phyloP scores from a whole-genome alignment of 1,284 basidiomycete species.

The Trichosporon faecale region DNA sequence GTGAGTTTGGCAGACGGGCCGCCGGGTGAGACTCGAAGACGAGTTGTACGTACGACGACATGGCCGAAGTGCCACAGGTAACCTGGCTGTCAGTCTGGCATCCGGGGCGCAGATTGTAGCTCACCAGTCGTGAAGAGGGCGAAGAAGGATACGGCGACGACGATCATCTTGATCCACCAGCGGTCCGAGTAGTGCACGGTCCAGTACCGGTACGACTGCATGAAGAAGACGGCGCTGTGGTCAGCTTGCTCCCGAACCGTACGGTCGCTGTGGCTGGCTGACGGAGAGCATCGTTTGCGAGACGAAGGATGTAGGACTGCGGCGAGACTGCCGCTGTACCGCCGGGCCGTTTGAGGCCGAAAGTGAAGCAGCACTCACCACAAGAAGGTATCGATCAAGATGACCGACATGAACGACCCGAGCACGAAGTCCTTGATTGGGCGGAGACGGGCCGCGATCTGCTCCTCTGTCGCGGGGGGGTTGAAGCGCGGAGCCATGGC shows the following conservation, averaged over 20 bases:
- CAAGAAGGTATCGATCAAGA: constrained; percentile 30
- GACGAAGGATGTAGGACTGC: no score
- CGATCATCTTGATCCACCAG: constrained; percentile 29
- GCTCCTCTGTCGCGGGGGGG: background rate
- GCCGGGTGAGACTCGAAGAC: background rate
- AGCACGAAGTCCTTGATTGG: background rate
- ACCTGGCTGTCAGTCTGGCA: background rate
- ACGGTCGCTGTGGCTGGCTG: no score
- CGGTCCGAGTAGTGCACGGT: constrained; percentile 27
- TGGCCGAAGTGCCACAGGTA: constrained; percentile 7
- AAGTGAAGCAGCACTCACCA: constrained; percentile 16
- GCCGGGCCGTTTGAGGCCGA: background rate
- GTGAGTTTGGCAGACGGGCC: background rate
- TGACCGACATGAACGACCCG: constrained; percentile 19
- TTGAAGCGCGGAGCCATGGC: no score
- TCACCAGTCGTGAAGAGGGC: constrained; percentile 3
- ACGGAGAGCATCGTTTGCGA: no score
- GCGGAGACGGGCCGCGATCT: background rate
- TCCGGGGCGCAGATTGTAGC: background rate
- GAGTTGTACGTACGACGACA: background rate
- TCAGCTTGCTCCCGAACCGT: constrained; percentile 1
- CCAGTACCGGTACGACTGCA: constrained; percentile 29
- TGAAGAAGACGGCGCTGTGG: constrained; percentile 26
- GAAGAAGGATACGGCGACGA: constrained; percentile 13
- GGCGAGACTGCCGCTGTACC: no score